Conservation (phyloP, 257 asterid genomes). For the Nyctanthes arbortristis region DNA sequence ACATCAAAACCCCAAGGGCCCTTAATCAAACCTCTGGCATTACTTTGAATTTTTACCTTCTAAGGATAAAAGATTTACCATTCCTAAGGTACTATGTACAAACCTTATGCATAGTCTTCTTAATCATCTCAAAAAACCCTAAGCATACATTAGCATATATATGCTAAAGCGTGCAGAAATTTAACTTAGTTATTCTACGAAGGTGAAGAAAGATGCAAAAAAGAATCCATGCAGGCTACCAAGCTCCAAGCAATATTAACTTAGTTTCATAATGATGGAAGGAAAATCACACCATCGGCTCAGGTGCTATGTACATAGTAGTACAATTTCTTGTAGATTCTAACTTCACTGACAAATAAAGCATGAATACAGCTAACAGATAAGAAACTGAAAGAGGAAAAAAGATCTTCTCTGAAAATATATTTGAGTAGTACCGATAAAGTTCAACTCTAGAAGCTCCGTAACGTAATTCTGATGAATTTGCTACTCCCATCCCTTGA, state of each 20-base stretch:
- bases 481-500: slow-evolving; percentile 76
- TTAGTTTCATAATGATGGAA: slow-evolving; percentile 12
- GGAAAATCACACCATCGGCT: not conserved
- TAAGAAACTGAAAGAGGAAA: not conserved
- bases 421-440: slow-evolving; percentile 54
- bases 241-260: slow-evolving; percentile 1
- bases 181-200: not conserved
- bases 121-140: not conserved
- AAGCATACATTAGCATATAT: not conserved
- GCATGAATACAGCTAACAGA: slow-evolving; percentile 15
- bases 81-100: not conserved
- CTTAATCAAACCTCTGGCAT: not conserved
- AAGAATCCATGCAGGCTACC: not conserved
- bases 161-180: not conserved
- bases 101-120: not conserved
- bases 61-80: not conserved
- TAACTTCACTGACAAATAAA: slow-evolving; percentile 7
- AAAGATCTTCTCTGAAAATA: not conserved
- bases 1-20: too few relatives aligned
- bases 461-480: slow-evolving; percentile 60
- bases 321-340: slow-evolving; percentile 14
- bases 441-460: slow-evolving; percentile 89
- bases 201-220: not conserved
- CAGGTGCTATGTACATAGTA: not conserved
- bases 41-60: not conserved